phyloP scores from a whole-genome alignment of 2,329 filamentous ascomycete genomes.

The Exophiala spinifera region DNA sequence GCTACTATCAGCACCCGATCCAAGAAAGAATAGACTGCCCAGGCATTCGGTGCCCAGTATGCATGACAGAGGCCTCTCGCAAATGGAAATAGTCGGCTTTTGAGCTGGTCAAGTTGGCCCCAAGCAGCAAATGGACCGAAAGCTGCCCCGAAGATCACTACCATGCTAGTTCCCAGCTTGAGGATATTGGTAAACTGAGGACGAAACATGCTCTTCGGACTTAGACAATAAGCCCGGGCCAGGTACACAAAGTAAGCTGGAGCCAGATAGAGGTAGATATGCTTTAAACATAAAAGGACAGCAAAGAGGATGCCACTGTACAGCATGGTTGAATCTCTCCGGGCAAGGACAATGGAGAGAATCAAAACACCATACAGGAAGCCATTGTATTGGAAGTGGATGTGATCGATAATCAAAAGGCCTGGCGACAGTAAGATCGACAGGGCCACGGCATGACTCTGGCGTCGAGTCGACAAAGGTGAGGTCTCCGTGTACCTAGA shows the following conservation, averaged over 20 bases:
- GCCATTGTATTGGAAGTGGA: constrained; percentile 99
- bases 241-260: constrained; percentile 95
- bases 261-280: constrained; percentile 95
- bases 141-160: constrained; percentile 69
- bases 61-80: constrained; percentile 91
- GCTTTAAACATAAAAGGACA: constrained; percentile 84
- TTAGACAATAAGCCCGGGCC: constrained; percentile 83
- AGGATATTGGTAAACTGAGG: constrained; percentile 69
- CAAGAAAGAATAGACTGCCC: constrained; percentile 92
- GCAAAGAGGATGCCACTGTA: constrained; percentile 81
- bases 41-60: constrained; percentile 97
- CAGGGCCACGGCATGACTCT: constrained; percentile 80
- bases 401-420: constrained; percentile 94
- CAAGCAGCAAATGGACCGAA: constrained; percentile 85
- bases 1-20: constrained; percentile 82
- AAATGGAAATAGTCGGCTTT: constrained; percentile 87
- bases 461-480: constrained; percentile 62
- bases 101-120: constrained; percentile 78
- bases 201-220: constrained; percentile 66
- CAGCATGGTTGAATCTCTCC: constrained; percentile 70
- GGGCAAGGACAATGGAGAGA: constrained; percentile 78
- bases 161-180: constrained; percentile 75
- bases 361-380: constrained; percentile 90
- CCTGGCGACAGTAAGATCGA: constrained; percentile 90
- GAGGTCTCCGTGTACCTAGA: constrained; percentile 68